Percentiles rank a stretch among this genome's conserved stretches.
Conservation (phyloP, 306 rosid species). For the Abrus pulchellus region DNA sequence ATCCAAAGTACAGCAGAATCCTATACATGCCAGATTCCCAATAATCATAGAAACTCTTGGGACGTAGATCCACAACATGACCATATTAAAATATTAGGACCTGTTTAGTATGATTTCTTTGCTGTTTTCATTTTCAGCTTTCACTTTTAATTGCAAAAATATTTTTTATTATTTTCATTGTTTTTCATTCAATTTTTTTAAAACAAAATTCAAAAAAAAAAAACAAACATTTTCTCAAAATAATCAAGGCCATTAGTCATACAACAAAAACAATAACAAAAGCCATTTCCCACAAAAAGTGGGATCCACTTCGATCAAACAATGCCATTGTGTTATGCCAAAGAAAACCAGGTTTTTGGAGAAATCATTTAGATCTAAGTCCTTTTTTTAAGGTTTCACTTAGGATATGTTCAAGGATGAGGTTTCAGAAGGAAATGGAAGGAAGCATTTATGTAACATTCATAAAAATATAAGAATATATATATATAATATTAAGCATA, state of each 20-base stretch:
- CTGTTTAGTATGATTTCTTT: no score
- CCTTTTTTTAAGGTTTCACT: background rate
- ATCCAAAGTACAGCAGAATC: constrained; percentile 19
- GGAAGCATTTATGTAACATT: no score
- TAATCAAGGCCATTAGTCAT: background rate
- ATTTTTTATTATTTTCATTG: no score
- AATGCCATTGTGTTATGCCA: background rate
- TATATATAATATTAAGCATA: no score
- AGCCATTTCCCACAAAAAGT: background rate
- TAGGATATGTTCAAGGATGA: background rate
- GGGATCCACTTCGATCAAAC: background rate
- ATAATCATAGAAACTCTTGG: background rate
- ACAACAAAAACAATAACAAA: constrained; percentile 5
- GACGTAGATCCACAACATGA: background rate
- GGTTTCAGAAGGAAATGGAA: no score
- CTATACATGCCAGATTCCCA: background rate
- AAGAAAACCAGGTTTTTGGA: background rate
- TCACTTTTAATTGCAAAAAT: no score
- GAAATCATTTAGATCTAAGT: constrained; percentile 1
- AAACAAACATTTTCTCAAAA: no score
- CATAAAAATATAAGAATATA: no score
- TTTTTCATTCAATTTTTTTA: no score
- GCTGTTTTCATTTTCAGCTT: no score
- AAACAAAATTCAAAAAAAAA: no score
- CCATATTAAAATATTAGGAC: background rate